Conservation (phyloP, 78 protist species). For the Anaeramoeba flamelloides region DNA sequence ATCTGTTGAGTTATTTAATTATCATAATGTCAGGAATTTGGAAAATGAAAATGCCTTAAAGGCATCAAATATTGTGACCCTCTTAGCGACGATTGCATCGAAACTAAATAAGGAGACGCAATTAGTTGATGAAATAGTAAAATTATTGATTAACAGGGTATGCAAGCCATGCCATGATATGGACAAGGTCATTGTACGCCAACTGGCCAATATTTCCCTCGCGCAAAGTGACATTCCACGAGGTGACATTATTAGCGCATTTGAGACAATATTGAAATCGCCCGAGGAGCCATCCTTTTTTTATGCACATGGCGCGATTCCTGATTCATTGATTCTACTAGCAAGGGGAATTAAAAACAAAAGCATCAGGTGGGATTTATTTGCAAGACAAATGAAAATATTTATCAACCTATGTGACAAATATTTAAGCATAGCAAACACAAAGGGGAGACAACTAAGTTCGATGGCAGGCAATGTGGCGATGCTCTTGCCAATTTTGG, state of each 20-base stretch:
- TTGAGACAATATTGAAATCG: background rate
- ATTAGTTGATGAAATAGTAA: background rate
- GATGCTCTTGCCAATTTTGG: background rate
- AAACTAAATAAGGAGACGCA: too few species aligned
- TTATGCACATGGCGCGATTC: background rate
- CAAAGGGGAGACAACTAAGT: background rate
- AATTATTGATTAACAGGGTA: background rate
- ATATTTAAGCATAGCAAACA: background rate
- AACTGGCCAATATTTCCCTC: background rate
- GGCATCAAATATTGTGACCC: too few species aligned
- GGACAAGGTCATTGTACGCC: background rate
- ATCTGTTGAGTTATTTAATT: too few species aligned
- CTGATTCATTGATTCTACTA: background rate
- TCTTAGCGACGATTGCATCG: too few species aligned
- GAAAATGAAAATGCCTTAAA: too few species aligned
- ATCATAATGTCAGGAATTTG: too few species aligned
- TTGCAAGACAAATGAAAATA: background rate
- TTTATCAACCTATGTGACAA: background rate
- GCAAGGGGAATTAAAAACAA: background rate
- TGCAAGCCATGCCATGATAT: background rate
- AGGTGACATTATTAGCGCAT: background rate
- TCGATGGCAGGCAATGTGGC: background rate
- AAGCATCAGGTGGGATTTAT: background rate
- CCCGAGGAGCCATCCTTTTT: background rate
- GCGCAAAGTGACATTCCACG: too few species aligned